These are phyloP conservation scores for Stylosanthes scabra DNA, from an alignment of 331 rosid species.

Conservation along the genomic window DNA sequence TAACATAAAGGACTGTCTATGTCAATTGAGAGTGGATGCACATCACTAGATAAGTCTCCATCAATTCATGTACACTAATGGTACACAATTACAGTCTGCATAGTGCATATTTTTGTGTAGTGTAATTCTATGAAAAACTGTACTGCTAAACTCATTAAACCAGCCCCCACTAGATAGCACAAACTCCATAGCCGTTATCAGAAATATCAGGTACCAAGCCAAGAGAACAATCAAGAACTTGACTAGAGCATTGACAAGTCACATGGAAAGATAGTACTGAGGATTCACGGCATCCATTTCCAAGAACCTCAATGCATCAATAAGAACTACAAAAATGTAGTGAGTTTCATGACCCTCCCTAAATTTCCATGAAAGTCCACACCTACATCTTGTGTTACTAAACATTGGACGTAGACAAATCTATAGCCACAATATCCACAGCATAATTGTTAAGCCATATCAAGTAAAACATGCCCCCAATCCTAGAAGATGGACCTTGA, in stretches of 20 bases:
- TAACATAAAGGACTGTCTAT: conserved; percentile 33
- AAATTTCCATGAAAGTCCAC: conserved; percentile 39
- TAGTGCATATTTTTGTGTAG: conserved; percentile 4
- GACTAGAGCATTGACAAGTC: conserved; percentile 32
- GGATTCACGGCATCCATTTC: conserved; percentile 41
- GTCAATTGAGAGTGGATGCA: conserved; percentile 32
- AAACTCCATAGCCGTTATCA: conserved; percentile 37
- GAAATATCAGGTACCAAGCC: conserved; percentile 29
- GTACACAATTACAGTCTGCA: conserved; percentile 44
- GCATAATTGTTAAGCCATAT: conserved; percentile 45
- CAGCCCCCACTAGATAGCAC: conserved; percentile 36
- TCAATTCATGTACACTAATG: conserved; percentile 39
- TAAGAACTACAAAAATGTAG: conserved; percentile 33
- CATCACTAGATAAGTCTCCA: conserved; percentile 43
- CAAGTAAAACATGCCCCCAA: conserved; percentile 41
- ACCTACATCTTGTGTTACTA: conserved; percentile 44
- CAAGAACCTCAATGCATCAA: conserved; percentile 36
- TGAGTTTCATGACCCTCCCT: conserved; percentile 31
- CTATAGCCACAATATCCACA: conserved; percentile 43
- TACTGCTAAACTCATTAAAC: conserved; percentile 41
- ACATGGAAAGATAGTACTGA: conserved; percentile 24
- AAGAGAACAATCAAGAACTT: conserved; percentile 23
- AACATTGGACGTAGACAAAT: conserved; percentile 30
- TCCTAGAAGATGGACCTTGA: conserved; percentile 44
- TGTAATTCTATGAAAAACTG: conserved; percentile 43